phyloP scores from a whole-genome alignment of 31 red algal species.

The Endocladia muricata region DNA sequence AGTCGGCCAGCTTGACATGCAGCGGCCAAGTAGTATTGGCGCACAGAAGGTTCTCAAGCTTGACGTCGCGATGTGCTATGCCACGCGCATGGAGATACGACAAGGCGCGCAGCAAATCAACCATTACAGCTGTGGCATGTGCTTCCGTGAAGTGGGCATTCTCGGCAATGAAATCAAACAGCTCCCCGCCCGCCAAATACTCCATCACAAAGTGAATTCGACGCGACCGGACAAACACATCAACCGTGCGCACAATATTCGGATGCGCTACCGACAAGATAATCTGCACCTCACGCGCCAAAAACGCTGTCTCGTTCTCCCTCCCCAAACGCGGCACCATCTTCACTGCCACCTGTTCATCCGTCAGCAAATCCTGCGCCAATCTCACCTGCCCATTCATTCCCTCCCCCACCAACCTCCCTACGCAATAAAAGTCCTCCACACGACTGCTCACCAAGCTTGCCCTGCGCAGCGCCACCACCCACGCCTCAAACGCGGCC shows the following conservation, averaged over 20 bases:
- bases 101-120: conserved; percentile 72
- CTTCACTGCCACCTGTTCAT: conserved; percentile 68
- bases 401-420: conserved; percentile 67
- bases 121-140: conserved; percentile 73
- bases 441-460: conserved; percentile 24
- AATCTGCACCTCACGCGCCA: conserved; percentile 69
- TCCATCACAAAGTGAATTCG: conserved; percentile 89
- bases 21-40: conserved; percentile 62
- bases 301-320: conserved; percentile 51
- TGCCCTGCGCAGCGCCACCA: conserved; percentile 53
- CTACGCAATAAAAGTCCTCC: conserved; percentile 64
- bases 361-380: conserved; percentile 62
- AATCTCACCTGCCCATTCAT: conserved; percentile 65
- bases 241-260: conserved; percentile 76
- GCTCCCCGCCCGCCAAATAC: conserved; percentile 84
- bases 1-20: conserved; percentile 91
- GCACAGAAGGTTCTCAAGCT: conserved; percentile 86
- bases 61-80: conserved; percentile 92
- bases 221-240: conserved; percentile 76
- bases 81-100: conserved; percentile 74
- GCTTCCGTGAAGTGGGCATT: conserved; percentile 74
- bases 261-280: conserved; percentile 59
- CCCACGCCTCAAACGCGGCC: conserved; percentile 53
- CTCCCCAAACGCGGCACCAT: conserved; percentile 49
- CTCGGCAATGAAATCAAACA: conserved; percentile 81